These are phyloP conservation scores for Silene uniflora DNA, from an alignment of 148 eudicot species.

Conservation along the genomic window DNA sequence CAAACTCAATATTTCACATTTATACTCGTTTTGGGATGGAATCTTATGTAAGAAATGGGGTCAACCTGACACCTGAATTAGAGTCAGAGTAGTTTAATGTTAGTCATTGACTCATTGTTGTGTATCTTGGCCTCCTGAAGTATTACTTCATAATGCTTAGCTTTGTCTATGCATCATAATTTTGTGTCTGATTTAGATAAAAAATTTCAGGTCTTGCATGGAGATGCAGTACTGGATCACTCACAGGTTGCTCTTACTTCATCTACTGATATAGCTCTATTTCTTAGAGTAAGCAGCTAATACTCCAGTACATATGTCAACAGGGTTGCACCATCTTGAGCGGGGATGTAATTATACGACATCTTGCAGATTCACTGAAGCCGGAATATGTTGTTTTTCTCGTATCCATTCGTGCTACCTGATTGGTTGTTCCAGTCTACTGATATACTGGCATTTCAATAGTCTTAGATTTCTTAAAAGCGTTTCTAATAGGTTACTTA, in stretches of 20 bases:
- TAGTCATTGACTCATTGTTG: background rate
- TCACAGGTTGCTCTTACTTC: constrained; percentile 48
- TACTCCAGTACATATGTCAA: constrained; percentile 3
- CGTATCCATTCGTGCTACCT: constrained; percentile 48
- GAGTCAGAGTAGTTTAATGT: background rate
- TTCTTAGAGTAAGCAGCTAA: background rate
- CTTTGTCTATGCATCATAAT: background rate
- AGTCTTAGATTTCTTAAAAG: background rate
- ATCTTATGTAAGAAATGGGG: background rate
- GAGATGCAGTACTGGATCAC: constrained; percentile 89
- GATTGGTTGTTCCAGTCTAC: background rate
- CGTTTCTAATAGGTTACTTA: background rate
- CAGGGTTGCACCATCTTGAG: constrained; percentile 97
- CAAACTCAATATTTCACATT: background rate
- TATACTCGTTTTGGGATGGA: background rate
- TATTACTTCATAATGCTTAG: background rate
- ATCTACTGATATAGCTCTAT: background rate
- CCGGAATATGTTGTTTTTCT: constrained; percentile 92
- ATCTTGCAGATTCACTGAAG: constrained; percentile 66
- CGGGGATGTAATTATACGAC: constrained; percentile 90
- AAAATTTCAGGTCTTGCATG: constrained; percentile 74
- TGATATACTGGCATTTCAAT: background rate
- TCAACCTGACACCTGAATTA: background rate
- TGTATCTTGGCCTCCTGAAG: background rate
- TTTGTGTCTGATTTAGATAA: background rate